Evolutionary conservation across 1,139 yeast species (phyloP), one percentile per base, ranked within the genome.

Genomic region (Sugiyamaella xylanicola): DNA sequence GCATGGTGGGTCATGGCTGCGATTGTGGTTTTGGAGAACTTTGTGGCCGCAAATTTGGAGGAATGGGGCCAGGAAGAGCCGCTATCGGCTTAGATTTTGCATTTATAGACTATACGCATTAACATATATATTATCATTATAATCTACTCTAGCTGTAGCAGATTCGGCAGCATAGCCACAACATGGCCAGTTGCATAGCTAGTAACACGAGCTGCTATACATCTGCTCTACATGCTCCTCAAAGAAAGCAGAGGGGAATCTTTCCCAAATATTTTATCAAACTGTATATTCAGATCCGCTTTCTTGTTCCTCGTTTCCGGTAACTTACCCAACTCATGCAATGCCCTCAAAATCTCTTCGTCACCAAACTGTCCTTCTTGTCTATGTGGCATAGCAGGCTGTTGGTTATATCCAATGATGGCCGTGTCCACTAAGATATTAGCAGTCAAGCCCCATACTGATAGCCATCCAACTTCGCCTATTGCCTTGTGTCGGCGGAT

Each of bases 361-460:
- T 70, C 73, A 21, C 73, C 73, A 52, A 56, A 53, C 43, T 53
- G 53, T 3, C 64, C 67, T 58, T 67, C 66, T 59, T 63, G 68
- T 60, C 60, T 63, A 57, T 66, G 67, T 4, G 60, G 64, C 66
- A 70, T 68, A 45, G 65, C 66, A 7, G 74, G 73, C 36, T 72
- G 74, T 61, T 73, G 77, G 17, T 66, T 74, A 60, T 78, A 81
- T 1, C 82, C 79, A 3, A 88, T 74, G 54, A 81, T 78, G 3
- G 96, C 91, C 36, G 87, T 70, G 67, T 91, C 97, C 61, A 85
- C 87, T 13, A 91, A 71, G 7, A 91, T 88, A 64, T 88, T 87
- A 2, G 97, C 96, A 0, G 97, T 91, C 48, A 91, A 72, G 0
- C 97, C 97, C 97, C 97, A 91, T 2, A 91, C 88, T 64, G 87